Percentiles rank a stretch among this genome's conserved stretches.
phyloP scores from a whole-genome alignment of 768 basidiomycete genomes.

The Sarcodon sp. region DNA sequence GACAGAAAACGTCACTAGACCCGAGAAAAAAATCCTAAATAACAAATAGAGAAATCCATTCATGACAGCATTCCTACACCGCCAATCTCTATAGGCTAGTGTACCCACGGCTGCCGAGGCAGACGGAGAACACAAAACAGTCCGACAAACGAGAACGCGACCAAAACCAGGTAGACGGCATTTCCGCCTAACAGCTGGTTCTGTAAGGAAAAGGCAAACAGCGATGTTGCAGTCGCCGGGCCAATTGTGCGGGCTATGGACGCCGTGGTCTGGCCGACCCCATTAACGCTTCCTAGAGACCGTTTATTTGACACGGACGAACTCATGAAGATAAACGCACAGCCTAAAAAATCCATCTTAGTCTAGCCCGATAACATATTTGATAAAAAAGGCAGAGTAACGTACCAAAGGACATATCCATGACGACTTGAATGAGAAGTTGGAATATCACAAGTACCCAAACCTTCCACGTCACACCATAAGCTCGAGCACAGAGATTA shows the following conservation, averaged over 20 bases:
- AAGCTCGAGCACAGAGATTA: conserved; percentile 9
- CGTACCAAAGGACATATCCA: conserved; percentile 19
- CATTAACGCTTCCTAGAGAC: conserved; percentile 39
- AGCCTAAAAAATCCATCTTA: conserved; percentile 7
- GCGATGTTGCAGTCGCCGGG: conserved; percentile 39
- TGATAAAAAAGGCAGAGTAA: background rate
- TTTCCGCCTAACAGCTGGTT: conserved; percentile 31
- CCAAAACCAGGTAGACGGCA: conserved; percentile 20
- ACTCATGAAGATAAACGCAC: conserved; percentile 20
- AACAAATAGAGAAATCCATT: no score
- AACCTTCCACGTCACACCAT: conserved; percentile 7
- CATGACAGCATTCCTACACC: no score
- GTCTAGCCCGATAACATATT: background rate
- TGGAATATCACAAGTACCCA: conserved; percentile 14
- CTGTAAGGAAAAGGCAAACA: conserved; percentile 41
- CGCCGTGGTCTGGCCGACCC: conserved; percentile 39
- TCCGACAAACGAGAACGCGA: conserved; percentile 5
- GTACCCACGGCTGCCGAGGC: conserved; percentile 9
- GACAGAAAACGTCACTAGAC: no score
- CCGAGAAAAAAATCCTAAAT: no score
- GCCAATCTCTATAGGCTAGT: no score
- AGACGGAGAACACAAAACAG: conserved; percentile 9
- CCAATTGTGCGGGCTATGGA: conserved; percentile 37
- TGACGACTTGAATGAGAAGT: conserved; percentile 11
- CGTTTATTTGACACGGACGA: conserved; percentile 14